These are phyloP conservation scores for Ceratorhiza oryzae-sativae DNA, from an alignment of 1,284 basidiomycete species.

Conservation along the genomic window DNA sequence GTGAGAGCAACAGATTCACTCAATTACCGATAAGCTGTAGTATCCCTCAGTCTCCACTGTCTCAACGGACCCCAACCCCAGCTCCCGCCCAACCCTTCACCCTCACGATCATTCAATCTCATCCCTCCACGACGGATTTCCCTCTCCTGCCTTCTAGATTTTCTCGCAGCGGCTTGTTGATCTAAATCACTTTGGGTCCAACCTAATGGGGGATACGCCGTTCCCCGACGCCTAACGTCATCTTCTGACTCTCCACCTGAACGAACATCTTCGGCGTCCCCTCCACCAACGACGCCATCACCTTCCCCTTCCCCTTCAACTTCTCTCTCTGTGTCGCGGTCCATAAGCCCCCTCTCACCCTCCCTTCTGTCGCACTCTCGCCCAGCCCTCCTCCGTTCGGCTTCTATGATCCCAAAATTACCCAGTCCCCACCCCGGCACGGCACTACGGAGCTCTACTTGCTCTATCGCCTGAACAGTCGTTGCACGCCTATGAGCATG, in stretches of 20 bases:
- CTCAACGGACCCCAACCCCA: conserved; percentile 82
- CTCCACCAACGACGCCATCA: conserved; percentile 39
- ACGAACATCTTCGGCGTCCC: conserved; percentile 43
- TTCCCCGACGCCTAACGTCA: conserved; percentile 13
- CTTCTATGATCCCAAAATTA: conserved; percentile 65
- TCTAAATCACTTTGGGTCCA: conserved; percentile 18
- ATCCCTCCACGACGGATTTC: conserved; percentile 48
- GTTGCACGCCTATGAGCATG: conserved; percentile 71
- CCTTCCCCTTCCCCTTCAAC: conserved; percentile 37
- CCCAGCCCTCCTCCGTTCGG: conserved; percentile 51
- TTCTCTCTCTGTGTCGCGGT: conserved; percentile 43
- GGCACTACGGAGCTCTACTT: conserved; percentile 61
- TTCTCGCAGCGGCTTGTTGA: conserved; percentile 1
- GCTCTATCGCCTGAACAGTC: conserved; percentile 68
- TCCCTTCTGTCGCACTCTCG: conserved; percentile 47
- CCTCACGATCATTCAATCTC: conserved; percentile 20
- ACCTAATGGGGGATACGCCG: conserved; percentile 15
- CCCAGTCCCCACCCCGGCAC: conserved; percentile 72
- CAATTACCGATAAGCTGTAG: conserved; percentile 65
- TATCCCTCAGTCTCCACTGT: conserved; percentile 75
- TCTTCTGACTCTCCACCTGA: conserved; percentile 41
- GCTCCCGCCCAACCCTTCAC: conserved; percentile 51
- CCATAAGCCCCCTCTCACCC: conserved; percentile 44
- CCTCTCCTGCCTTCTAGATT: conserved; percentile 37
- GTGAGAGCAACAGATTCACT: too few relatives aligned